A percentile compares a stretch with the other conserved stretches of the same genome.
Conservation (phyloP, 805 yeast genomes). For the Starmerella bombicola region DNA sequence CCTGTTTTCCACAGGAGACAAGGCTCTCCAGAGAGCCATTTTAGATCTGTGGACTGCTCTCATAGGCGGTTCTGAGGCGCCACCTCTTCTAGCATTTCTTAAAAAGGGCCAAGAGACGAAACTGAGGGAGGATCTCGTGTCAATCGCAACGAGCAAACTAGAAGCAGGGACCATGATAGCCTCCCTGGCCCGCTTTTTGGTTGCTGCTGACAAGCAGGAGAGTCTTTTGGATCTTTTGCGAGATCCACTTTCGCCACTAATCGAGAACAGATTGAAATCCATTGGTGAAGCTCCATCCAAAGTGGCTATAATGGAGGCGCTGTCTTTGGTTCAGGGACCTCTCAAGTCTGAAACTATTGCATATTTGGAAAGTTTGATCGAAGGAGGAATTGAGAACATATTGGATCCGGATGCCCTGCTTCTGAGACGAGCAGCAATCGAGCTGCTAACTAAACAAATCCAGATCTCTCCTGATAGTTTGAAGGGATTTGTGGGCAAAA, state of each 20-base stretch:
- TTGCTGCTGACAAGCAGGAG: slow-evolving; percentile 26
- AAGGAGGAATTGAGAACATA: background rate
- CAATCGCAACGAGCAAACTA: slow-evolving; percentile 45
- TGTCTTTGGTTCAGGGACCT: slow-evolving; percentile 3
- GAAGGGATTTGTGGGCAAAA: background rate
- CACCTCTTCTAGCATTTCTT: slow-evolving; percentile 71
- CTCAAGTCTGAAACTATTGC: slow-evolving; percentile 5
- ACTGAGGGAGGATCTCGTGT: slow-evolving; percentile 46
- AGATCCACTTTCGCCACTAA: slow-evolving; percentile 4
- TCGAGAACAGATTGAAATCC: slow-evolving; percentile 10
- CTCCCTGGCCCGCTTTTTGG: slow-evolving; percentile 12
- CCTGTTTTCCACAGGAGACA: slow-evolving; percentile 40
- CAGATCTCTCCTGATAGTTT: background rate
- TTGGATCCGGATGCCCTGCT: background rate
- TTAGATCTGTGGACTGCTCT: slow-evolving; percentile 32
- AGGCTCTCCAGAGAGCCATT: slow-evolving; percentile 37
- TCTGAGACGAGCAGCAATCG: slow-evolving; percentile 5
- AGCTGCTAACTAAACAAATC: slow-evolving; percentile 10
- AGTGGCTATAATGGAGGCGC: slow-evolving; percentile 13
- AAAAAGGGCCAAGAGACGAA: slow-evolving; percentile 52
- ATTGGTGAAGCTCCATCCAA: slow-evolving; percentile 9
- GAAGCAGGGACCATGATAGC: slow-evolving; percentile 12
- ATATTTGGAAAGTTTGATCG: background rate
- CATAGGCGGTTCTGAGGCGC: slow-evolving; percentile 36
- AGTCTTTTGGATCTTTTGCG: slow-evolving; percentile 30